phyloP scores from a whole-genome alignment of 805 yeast genomes.

The Torulaspora microellipsoides region DNA sequence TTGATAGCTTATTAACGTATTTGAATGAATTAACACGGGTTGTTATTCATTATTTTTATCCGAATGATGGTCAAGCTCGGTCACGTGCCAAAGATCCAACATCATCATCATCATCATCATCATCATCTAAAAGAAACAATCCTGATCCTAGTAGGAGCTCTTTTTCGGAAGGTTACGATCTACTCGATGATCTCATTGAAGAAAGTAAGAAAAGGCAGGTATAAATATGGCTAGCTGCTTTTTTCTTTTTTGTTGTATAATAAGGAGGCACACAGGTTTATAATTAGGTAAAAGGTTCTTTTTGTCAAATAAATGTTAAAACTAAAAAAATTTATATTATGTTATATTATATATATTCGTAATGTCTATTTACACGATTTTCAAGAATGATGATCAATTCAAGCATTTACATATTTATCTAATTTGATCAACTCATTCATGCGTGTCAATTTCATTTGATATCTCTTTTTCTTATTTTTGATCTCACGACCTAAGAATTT shows the following conservation, averaged over 20 bases:
- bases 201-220: slow-evolving; percentile 9
- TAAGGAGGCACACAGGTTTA: no score
- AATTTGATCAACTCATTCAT: slow-evolving; percentile 16
- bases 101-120: background rate
- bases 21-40: background rate
- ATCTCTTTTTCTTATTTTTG: slow-evolving; percentile 40
- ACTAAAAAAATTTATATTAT: background rate
- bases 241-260: no score
- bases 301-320: no score
- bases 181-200: slow-evolving; percentile 19
- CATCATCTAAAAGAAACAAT: background rate
- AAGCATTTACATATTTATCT: slow-evolving; percentile 9
- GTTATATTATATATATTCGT: background rate
- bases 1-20: slow-evolving; percentile 6
- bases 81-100: background rate
- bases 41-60: slow-evolving; percentile 2
- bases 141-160: background rate
- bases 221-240: no score
- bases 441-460: slow-evolving; percentile 12
- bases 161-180: slow-evolving; percentile 18
- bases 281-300: no score
- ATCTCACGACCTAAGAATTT: slow-evolving; percentile 43
- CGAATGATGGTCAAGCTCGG: background rate
- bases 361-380: background rate
- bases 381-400: background rate